A percentile compares a stretch with the other conserved stretches of the same genome.
phyloP scores from a whole-genome alignment of 768 basidiomycete genomes.

The Phanerochaete carnosa region DNA sequence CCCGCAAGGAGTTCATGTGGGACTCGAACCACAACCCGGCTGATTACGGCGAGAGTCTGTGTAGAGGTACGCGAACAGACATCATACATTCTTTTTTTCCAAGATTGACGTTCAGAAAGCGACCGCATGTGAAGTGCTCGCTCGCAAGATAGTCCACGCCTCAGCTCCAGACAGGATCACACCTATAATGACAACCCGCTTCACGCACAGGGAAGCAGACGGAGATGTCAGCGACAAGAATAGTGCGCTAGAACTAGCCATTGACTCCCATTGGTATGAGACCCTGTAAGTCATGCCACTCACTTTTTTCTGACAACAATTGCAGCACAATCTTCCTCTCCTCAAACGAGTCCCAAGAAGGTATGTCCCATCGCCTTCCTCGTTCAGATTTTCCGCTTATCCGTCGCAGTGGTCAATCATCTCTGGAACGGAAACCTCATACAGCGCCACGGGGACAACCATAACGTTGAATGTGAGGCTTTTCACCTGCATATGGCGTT shows the following conservation, averaged over 20 bases:
- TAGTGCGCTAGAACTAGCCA: slow-evolving; percentile 86
- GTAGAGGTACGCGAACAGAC: slow-evolving; percentile 56
- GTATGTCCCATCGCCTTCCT: slow-evolving; percentile 34
- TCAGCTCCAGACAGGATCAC: slow-evolving; percentile 60
- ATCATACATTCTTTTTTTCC: neutral
- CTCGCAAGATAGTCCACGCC: slow-evolving; percentile 74
- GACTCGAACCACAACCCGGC: slow-evolving; percentile 82
- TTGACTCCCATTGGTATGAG: slow-evolving; percentile 81
- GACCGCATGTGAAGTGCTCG: slow-evolving; percentile 80
- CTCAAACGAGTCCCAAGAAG: slow-evolving; percentile 80
- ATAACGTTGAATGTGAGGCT: slow-evolving; percentile 76
- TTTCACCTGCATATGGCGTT: neutral
- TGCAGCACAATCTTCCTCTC: slow-evolving; percentile 78
- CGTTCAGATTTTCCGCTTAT: neutral
- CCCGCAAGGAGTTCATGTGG: slow-evolving; percentile 75
- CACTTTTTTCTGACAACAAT: neutral
- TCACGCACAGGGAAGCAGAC: slow-evolving; percentile 65
- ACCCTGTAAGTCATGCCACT: neutral
- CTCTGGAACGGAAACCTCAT: slow-evolving; percentile 84
- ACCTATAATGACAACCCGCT: slow-evolving; percentile 76
- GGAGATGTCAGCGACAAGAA: slow-evolving; percentile 72
- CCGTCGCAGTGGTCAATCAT: slow-evolving; percentile 61
- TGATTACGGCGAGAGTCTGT: slow-evolving; percentile 82
- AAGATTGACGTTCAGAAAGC: slow-evolving; percentile 37
- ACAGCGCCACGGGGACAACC: slow-evolving; percentile 69